Percentiles rank a stretch among this genome's conserved stretches.
These are phyloP conservation scores for Trichoderma citrinoviride DNA, from an alignment of 2,329 filamentous ascomycete species.

Conservation along the genomic window DNA sequence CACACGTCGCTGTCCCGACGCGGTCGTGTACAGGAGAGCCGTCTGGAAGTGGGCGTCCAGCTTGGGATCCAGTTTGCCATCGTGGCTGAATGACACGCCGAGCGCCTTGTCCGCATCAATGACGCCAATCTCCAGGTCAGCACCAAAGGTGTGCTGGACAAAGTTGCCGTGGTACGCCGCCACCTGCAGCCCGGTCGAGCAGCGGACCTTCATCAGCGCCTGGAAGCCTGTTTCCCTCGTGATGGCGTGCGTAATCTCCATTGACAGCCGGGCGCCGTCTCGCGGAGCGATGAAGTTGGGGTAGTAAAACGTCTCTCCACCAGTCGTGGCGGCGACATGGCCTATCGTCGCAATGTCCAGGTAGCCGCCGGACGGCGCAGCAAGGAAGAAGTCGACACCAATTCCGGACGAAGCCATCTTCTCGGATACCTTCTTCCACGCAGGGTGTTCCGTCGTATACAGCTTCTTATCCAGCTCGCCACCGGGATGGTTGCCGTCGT, in stretches of 20 bases:
- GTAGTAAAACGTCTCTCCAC: constrained; percentile 94
- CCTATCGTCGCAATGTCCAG: constrained; percentile 91
- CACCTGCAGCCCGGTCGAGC: constrained; percentile 93
- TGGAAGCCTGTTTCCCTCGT: constrained; percentile 92
- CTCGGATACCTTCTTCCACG: constrained; percentile 80
- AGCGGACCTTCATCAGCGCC: constrained; percentile 96
- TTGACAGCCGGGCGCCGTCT: constrained; percentile 77
- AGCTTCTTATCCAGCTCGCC: constrained; percentile 91
- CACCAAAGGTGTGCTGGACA: constrained; percentile 89
- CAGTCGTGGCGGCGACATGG: constrained; percentile 82
- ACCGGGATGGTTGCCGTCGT: constrained; percentile 81
- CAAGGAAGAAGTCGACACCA: constrained; percentile 92
- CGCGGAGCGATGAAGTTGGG: constrained; percentile 90
- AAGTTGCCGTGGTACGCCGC: constrained; percentile 96
- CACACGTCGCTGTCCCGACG: constrained; percentile 82
- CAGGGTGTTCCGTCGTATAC: constrained; percentile 83
- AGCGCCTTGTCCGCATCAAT: constrained; percentile 94
- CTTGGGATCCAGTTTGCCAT: constrained; percentile 95
- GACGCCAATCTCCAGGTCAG: constrained; percentile 88
- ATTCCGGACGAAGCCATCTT: constrained; percentile 86
- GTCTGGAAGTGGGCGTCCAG: constrained; percentile 97
- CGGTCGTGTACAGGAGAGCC: constrained; percentile 90
- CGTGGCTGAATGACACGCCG: constrained; percentile 87
- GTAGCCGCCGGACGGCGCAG: constrained; percentile 84
- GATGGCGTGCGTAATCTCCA: constrained; percentile 82